Evolutionary conservation across 805 yeast genomes (phyloP), one percentile per base, ranked within the genome.

Genomic region (Candida golubevii): DNA sequence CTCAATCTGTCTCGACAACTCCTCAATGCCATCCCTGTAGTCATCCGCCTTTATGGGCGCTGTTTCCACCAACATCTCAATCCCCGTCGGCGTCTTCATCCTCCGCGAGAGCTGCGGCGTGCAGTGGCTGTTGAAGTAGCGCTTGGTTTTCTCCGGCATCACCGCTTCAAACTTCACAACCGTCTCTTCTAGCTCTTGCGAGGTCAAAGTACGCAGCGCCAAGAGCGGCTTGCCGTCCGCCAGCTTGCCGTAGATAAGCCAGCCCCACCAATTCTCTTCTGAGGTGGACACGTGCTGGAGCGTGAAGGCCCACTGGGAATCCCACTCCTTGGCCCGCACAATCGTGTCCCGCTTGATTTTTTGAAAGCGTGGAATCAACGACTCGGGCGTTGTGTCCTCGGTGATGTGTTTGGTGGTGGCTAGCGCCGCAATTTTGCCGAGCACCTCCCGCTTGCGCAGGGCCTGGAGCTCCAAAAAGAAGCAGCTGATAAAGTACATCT

Each of bases 31-130:
- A n/a, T 38, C 38, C 7, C 4, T 31, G 13, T 28, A 44, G 11
- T 37, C 31, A 28, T 13, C 33, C 23, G 23, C 23, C 9, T 7
- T 8, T 9, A 32, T 42, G 6, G 47, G 36, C 10, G 38, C 36
- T 8, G 35, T 13, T 7, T 18, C 28, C 37, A 35, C 67, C 15
- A 53, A 49, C 27, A 50, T 57, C 0, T 47, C 57, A n/a, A 70
- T 45, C 1, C 72, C 74, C 5, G 66, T 59, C n/a, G 39, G 36
- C 0, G 58, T 59, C 42, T 57, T 67, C 74, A 71, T 70, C 39
- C 61, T 62, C 30, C 74, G 50, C 1, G 74, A 63, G 14, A 71
- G 57, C 49, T 67, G 73, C 5, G 76, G 75, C 2, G 76, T 71
- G 8, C 61, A 73, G 45, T 66, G 69, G 1, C 59, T 53, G 47